Evolutionary conservation across 208 protist genomes (phyloP).

Genomic region (Leishmania gerbilli): DNA sequence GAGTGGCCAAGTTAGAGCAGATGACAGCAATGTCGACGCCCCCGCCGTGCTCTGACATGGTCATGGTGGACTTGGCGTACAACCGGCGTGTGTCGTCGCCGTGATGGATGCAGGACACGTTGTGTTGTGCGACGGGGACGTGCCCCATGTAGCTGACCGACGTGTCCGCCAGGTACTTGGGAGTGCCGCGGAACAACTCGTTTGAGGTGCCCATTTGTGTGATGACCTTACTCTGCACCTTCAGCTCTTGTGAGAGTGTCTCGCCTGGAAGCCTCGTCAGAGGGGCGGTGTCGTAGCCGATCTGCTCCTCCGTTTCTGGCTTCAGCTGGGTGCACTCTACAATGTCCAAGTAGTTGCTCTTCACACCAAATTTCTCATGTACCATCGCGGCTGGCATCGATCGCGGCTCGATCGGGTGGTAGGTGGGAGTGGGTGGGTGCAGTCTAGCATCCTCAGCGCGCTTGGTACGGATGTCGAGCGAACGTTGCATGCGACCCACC

Average conservation of each 20-base stretch:
- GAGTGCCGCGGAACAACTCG: slow-evolving; percentile 69
- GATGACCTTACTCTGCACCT: slow-evolving; percentile 71
- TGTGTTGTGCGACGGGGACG: slow-evolving; percentile 48
- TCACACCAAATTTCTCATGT: slow-evolving; percentile 45
- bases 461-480: slow-evolving; percentile 76
- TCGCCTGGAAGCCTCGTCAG: slow-evolving; percentile 42
- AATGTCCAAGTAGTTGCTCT: slow-evolving; percentile 76
- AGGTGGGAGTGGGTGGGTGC: slow-evolving; percentile 39
- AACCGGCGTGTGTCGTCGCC: slow-evolving; percentile 57
- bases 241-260: slow-evolving; percentile 46
- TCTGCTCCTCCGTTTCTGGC: slow-evolving; percentile 63
- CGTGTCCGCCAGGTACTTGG: slow-evolving; percentile 59
- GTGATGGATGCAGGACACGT: slow-evolving; percentile 48
- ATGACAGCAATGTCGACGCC: slow-evolving; percentile 60
- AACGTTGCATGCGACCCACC: slow-evolving; percentile 72
- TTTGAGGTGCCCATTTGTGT: slow-evolving; percentile 68
- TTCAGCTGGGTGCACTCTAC: slow-evolving; percentile 78
- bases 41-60: slow-evolving; percentile 83
- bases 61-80: slow-evolving; percentile 91
- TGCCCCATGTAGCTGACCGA: slow-evolving; percentile 67
- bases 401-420: slow-evolving; percentile 21
- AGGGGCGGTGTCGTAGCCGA: slow-evolving; percentile 51
- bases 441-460: slow-evolving; percentile 56
- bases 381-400: slow-evolving; percentile 25
- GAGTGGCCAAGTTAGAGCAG: slow-evolving; percentile 42